Base-by-base conservation (phyloP, 306 rosid species). In the Abrus precatorius region DNA sequence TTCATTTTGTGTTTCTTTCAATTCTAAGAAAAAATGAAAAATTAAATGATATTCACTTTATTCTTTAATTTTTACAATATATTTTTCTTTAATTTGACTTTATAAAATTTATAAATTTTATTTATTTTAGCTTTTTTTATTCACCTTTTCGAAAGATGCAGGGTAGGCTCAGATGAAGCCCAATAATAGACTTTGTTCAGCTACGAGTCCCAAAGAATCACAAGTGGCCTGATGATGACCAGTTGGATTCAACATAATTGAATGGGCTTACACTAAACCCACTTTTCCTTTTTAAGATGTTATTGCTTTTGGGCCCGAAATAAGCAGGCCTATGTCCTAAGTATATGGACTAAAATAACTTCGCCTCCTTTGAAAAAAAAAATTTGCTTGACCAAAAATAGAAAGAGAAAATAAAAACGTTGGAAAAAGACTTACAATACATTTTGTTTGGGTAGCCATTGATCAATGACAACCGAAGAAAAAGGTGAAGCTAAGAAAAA, bases 131-230 rank as follows among this genome's bases (percentile, higher is more conserved):
- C 20, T 20, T 20, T 20, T 20, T 20, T 20, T 20, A 20, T 20
- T 20, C 20, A 20, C 20, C 20, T 20, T 20, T 20, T 20, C 20
- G 20, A 55, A 55, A 56, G 28, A 56, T 69, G 57, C 29, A 40
- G 74, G 41, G 27, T 47, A 28, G 43, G 59, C 13, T 43, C 29
- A 47, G 29, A 69, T 48, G 28, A 47, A 69, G 57, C 74, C 74
- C 74, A 20, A 20, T 20, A 47, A 69, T 30, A 47, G 11, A 10
- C 52, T 29, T 14, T 41, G 5, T 67, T 67, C 27, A 28, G 10
- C 2, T 20, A 27, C 1, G 8, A 9, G 72, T 43, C 36, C 36
- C 40, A 44, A 28, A 38, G 10, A 67, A 44, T 67, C 55, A 27
- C 5, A n/a, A 64, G 47, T 36, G 69, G 57, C 20, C 20, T 20